A percentile compares a stretch with the other conserved stretches of the same genome.
These are phyloP conservation scores for Petunia axillaris DNA, from an alignment of 257 asterid genomes.

Conservation along the genomic window DNA sequence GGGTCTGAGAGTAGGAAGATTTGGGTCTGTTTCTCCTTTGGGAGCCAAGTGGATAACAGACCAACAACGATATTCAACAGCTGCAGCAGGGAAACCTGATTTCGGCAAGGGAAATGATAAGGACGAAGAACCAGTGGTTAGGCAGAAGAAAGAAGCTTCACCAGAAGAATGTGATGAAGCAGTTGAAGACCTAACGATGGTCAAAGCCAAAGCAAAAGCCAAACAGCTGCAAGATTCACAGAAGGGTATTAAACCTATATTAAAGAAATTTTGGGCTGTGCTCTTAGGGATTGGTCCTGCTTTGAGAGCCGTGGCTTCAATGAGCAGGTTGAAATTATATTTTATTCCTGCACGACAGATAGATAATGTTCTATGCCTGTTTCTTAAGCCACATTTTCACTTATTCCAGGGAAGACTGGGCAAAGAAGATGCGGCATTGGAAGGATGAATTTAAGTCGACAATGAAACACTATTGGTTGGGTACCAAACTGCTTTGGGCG, in stretches of 20 bases:
- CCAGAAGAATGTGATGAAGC: constrained; percentile 99
- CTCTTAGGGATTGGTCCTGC: constrained; percentile 95
- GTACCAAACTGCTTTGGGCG: constrained; percentile 87
- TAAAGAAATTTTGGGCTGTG: constrained; percentile 77
- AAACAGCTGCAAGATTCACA: constrained; percentile 83
- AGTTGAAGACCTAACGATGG: constrained; percentile 87
- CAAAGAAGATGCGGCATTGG: constrained; percentile 73
- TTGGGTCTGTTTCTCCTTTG: constrained; percentile 43
- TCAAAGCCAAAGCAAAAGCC: constrained; percentile 89
- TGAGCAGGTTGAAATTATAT: constrained; percentile 75
- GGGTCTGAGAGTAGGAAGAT: constrained; percentile 40
- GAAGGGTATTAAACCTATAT: constrained; percentile 52
- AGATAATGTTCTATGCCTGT: not conserved
- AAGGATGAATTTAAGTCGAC: constrained; percentile 83
- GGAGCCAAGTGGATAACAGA: constrained; percentile 56
- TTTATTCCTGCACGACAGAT: constrained; percentile 1
- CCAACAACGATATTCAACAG: constrained; percentile 54
- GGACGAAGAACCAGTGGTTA: constrained; percentile 55
- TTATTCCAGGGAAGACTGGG: constrained; percentile 80
- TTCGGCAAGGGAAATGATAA: constrained; percentile 51
- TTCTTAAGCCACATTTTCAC: constrained; percentile 33
- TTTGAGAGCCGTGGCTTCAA: constrained; percentile 82
- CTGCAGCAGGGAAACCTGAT: constrained; percentile 66
- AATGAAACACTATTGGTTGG: constrained; percentile 91
- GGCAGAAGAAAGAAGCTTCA: constrained; percentile 88